Percentiles rank a stretch among this genome's conserved stretches.
These are phyloP conservation scores for Phytophthora palmivora DNA, from an alignment of 352 stramenopile genomes.

Conservation along the genomic window DNA sequence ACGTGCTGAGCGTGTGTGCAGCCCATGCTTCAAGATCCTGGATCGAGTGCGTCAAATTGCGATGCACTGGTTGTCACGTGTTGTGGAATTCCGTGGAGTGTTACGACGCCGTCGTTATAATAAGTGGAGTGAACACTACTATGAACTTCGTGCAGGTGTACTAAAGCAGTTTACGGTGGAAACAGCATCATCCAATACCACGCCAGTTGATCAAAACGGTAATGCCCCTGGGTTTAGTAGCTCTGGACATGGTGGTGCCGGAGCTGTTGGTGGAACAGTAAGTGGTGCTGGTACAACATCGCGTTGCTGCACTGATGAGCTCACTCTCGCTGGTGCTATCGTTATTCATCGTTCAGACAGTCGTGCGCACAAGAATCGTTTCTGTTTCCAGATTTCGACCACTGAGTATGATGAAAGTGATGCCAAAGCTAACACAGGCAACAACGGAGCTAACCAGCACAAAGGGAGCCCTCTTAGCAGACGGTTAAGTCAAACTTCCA, in stretches of 20 bases:
- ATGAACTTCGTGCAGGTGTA: constrained; percentile 74
- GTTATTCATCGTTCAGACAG: constrained; percentile 82
- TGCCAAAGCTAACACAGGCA: constrained; percentile 11
- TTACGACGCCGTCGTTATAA: constrained; percentile 73
- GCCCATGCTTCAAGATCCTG: constrained; percentile 70
- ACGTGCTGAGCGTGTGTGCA: constrained; percentile 76
- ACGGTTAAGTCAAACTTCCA: constrained; percentile 25
- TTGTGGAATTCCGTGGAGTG: constrained; percentile 77
- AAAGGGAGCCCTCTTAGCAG: constrained; percentile 31
- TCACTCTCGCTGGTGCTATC: constrained; percentile 79
- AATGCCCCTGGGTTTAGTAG: constrained; percentile 19
- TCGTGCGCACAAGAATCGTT: constrained; percentile 71
- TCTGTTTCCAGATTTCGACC: constrained; percentile 85
- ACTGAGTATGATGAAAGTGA: constrained; percentile 49
- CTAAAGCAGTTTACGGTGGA: constrained; percentile 82
- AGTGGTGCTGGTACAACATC: constrained; percentile 4
- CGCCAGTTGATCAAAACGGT: constrained; percentile 22
- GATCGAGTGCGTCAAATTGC: constrained; percentile 69
- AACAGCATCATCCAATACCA: constrained; percentile 32
- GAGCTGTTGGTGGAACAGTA: constrained; percentile 2
- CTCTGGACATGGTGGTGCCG: constrained; percentile 20
- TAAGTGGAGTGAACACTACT: constrained; percentile 89
- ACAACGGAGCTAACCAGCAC: constrained; percentile 12
- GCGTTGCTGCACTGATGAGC: constrained; percentile 61
- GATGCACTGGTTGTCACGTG: constrained; percentile 68